Evolutionary conservation across 768 basidiomycete species (phyloP), one percentile per base, ranked within the genome.

Genomic region (Leccinum disarticulatum): DNA sequence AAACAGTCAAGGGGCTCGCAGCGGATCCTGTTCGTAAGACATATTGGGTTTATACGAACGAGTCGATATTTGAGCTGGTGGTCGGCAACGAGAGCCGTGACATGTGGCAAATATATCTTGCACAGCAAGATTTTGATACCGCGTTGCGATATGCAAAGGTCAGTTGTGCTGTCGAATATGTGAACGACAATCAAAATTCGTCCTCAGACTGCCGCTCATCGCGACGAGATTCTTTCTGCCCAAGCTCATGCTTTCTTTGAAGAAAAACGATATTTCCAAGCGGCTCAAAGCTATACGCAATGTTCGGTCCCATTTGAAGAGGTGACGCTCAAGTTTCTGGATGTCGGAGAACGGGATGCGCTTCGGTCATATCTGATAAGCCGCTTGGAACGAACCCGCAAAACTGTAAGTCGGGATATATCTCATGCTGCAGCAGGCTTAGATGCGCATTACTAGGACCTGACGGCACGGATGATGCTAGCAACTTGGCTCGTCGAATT

Each of bases 401-500:
- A 91, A 76, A 83, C 81, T 52, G 96, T 95, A 59, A 64, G 88
- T 59, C n/a, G 36, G 19, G 7, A 46, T 25, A 13, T 46, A 22
- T 27, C 51, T 50, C 14, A 38, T 11, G 17, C 8, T 43, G 4
- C 57, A 17, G 22, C 53, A 38, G 33, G 14, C 51, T 55, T 41
- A 60, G 25, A 50, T n/a, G 25, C 27, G 15, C 11, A 11, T 48
- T 31, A 47, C 38, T 58, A 98, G 95, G 94, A 97, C 67, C 65
- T 90, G 41, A 95, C 93, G 0, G 95, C 98, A 72, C 83, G 97
- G 43, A 95, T 95, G 89, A 94, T 98, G 87, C 78, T 99, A 19
- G 95, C 97, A 17, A 98, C 95, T 0, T 99, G 97, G 97, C 85
- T 99, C 13, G 89, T 97, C 31, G 97, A 99, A 73, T 93, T 98